Conservation (phyloP, 331 rosid genomes). For the Pyrus hybrid region DNA sequence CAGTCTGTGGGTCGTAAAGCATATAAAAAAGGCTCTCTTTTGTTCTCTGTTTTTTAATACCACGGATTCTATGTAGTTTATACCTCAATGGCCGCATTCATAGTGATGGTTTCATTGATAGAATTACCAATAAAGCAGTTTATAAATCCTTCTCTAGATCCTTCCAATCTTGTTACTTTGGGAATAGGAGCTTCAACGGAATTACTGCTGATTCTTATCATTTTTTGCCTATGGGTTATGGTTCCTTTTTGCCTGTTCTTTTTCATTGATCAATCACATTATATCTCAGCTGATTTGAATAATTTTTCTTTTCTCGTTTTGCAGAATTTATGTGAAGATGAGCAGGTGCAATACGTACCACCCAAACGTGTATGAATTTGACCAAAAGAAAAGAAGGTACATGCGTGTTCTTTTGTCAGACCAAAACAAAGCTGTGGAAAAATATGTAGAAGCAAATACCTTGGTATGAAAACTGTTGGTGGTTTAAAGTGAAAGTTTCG, state of each 20-base stretch:
- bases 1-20: not conserved
- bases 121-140: not conserved
- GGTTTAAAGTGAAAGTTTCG: not conserved
- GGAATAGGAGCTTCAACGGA: not conserved
- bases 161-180: not conserved
- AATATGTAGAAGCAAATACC: not conserved
- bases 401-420: not conserved
- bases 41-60: too few relatives aligned
- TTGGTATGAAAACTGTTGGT: not conserved
- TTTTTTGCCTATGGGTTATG: not conserved
- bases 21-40: not conserved
- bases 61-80: not conserved
- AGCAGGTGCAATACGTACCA: slow-evolving; percentile 65
- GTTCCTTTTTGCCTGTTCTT: not conserved
- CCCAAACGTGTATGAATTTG: slow-evolving; percentile 54
- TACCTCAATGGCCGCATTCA: not conserved
- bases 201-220: not conserved
- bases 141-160: not conserved
- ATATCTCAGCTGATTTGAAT: not conserved
- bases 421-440: not conserved
- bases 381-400: too few relatives aligned
- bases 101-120: not conserved
- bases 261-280: not conserved
- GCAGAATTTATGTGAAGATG: slow-evolving; percentile 70
- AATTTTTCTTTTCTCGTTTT: slow-evolving; percentile 4